Base-by-base conservation (phyloP, 331 rosid genomes). In the Prunus yedoensis region DNA sequence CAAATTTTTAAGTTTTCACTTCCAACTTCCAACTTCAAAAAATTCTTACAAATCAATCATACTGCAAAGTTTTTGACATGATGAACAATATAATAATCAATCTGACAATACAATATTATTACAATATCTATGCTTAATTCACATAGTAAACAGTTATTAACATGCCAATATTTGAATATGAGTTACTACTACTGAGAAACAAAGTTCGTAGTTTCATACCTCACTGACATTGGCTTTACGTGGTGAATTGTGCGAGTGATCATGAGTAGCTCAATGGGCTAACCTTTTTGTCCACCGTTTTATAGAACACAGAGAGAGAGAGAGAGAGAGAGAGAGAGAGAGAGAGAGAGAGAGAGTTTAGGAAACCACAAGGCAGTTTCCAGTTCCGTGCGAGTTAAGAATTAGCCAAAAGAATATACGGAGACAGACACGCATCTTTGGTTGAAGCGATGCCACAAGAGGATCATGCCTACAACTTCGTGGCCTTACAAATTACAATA, bases 291-390 rank as follows among this genome's bases (percentile, higher is more conserved):
- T 59, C 49, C 30, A 4, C 43, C 15, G 4, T 54, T 38, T 41
- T 35, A 35, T 35, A 32, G 47, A 0, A 4, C 8, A 25, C 27
- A 25, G 27, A 8, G n/a, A 16, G 23, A 16, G 67, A 27, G 17
- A 0, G 23, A 21, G 23, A 21, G 23, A 21, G 23, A 21, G 23
- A 21, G 23, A 21, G 35, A 8, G 12, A 14, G 38, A 56, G 53
- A 20, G 65, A 15, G 38, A 56, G 45, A 14, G 4, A 32, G 18
- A 38, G 53, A 21, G 65, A 15, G 38, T 11, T 73, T 28, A 50
- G 69, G 77, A 74, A 74, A 61, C 20, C 69, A 49, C 70, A 59
- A 74, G 77, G 77, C 62, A 74, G 69, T 46, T 74, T 74, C 77
- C n/a, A 17, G 57, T 18, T 17, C 63, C 8, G 77, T 73, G 27